phyloP scores from a whole-genome alignment of 2,329 filamentous ascomycete species.

The Fusarium subglutinans region DNA sequence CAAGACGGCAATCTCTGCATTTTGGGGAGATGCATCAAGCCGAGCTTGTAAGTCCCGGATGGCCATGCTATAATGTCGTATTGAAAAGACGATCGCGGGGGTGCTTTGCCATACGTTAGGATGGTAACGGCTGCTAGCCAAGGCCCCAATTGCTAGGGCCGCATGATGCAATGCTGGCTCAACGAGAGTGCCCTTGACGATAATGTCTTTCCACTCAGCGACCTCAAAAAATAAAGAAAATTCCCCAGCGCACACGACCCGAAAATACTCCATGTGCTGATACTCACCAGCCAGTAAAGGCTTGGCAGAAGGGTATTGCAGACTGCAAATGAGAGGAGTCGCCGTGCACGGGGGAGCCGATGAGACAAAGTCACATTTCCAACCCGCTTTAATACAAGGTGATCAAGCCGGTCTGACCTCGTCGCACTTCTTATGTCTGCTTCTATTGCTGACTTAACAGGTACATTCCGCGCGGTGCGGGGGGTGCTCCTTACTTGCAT shows the following conservation, averaged over 20 bases:
- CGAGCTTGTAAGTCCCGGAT: not conserved
- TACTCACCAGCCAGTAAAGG: not conserved
- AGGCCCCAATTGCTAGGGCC: not conserved
- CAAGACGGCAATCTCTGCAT: not conserved
- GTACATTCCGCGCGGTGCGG: rapidly evolving
- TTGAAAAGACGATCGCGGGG: not conserved
- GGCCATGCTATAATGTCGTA: not conserved
- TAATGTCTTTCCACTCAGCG: not conserved
- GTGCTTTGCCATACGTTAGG: not conserved
- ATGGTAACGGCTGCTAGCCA: not conserved
- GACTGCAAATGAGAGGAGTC: not conserved
- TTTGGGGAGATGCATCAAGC: too few relatives aligned
- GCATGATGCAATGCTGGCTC: not conserved
- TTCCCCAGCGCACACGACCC: not conserved
- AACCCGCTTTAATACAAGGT: not conserved
- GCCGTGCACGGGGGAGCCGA: not conserved
- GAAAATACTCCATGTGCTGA: not conserved
- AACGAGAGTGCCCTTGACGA: not conserved
- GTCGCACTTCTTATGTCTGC: not conserved
- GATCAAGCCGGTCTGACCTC: not conserved
- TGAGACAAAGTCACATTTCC: not conserved
- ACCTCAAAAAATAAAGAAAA: not conserved
- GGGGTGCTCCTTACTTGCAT: not conserved
- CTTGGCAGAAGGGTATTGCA: not conserved
- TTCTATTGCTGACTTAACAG: not conserved